Conservation (phyloP, 169 alveolate genomes). For the Plasmodium vinckei region DNA sequence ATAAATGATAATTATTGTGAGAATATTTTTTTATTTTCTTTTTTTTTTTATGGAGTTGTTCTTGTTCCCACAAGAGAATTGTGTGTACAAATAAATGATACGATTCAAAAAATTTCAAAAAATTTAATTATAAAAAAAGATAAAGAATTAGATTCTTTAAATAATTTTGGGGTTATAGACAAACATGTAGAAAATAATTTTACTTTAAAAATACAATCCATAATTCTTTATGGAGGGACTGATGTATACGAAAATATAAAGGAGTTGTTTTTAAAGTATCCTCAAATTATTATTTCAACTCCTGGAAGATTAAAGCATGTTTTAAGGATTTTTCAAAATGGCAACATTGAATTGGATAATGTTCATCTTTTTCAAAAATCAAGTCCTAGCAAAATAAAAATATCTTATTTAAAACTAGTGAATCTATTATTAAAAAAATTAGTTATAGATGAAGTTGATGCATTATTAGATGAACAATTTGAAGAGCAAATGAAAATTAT, state of each 20-base stretch:
- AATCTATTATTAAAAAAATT: slow-evolving; percentile 18
- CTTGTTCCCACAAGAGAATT: slow-evolving; percentile 60
- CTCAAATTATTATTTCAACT: slow-evolving; percentile 47
- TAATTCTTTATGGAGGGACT: slow-evolving; percentile 60
- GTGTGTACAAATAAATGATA: slow-evolving; percentile 48
- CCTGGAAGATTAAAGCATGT: slow-evolving; percentile 72
- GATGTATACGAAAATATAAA: slow-evolving; percentile 21
- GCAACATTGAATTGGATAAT: neutral
- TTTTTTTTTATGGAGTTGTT: slow-evolving; percentile 18
- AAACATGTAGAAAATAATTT: neutral
- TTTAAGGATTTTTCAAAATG: slow-evolving; percentile 2
- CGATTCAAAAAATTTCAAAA: slow-evolving; percentile 10
- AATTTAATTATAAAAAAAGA: neutral
- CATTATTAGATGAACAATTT: slow-evolving; percentile 44
- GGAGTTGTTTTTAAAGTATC: slow-evolving; percentile 7
- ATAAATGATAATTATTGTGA: neutral
- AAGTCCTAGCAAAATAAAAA: neutral
- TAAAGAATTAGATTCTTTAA: neutral
- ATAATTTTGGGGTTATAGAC: neutral
- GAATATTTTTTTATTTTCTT: neutral
- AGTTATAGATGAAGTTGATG: slow-evolving; percentile 59
- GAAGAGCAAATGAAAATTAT: slow-evolving; percentile 28
- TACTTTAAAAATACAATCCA: slow-evolving; percentile 11
- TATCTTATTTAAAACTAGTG: slow-evolving; percentile 9
- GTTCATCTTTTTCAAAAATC: neutral